Conservation (phyloP, 2,329 filamentous ascomycete species). For the Colletotrichum acutatum region DNA sequence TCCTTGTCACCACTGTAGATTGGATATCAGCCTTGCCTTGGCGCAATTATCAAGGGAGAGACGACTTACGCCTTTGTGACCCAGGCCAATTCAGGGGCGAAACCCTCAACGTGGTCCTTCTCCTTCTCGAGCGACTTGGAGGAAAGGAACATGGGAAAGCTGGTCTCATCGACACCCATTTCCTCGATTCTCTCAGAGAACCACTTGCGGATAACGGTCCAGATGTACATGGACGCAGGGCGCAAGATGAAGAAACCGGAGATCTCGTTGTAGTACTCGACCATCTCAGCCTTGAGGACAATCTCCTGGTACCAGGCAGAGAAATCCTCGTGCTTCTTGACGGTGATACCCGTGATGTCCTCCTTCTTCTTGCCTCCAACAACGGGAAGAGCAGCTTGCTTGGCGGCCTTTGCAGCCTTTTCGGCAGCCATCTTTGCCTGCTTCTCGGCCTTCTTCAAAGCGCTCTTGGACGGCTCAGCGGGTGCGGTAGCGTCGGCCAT, state of each 20-base stretch:
- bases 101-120: slow-evolving; percentile 98
- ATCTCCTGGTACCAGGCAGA: slow-evolving; percentile 98
- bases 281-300: slow-evolving; percentile 95
- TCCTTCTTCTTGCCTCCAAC: slow-evolving; percentile 67
- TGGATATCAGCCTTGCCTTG: background rate
- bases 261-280: slow-evolving; percentile 95
- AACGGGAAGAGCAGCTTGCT: slow-evolving; percentile 62
- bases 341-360: slow-evolving; percentile 88
- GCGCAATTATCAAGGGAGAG: background rate
- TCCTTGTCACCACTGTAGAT: slow-evolving; percentile 82
- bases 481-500: slow-evolving; percentile 38
- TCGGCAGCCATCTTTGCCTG: slow-evolving; percentile 69
- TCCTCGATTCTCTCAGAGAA: slow-evolving; percentile 83
- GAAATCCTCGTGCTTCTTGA: slow-evolving; percentile 87
- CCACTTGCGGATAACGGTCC: slow-evolving; percentile 74
- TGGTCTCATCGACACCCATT: slow-evolving; percentile 93
- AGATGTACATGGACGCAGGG: slow-evolving; percentile 74
- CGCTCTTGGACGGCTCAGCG: slow-evolving; percentile 66
- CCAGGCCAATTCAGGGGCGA: slow-evolving; percentile 92
- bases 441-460: slow-evolving; percentile 74
- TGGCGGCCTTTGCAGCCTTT: slow-evolving; percentile 71
- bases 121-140: slow-evolving; percentile 87
- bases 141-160: slow-evolving; percentile 96
- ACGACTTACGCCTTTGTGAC: slow-evolving; percentile 79
- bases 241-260: slow-evolving; percentile 97